A percentile compares a stretch with the other conserved stretches of the same genome.
phyloP scores from a whole-genome alignment of 192 early-diverging fungal species.

The Chytriomyces sp. region DNA sequence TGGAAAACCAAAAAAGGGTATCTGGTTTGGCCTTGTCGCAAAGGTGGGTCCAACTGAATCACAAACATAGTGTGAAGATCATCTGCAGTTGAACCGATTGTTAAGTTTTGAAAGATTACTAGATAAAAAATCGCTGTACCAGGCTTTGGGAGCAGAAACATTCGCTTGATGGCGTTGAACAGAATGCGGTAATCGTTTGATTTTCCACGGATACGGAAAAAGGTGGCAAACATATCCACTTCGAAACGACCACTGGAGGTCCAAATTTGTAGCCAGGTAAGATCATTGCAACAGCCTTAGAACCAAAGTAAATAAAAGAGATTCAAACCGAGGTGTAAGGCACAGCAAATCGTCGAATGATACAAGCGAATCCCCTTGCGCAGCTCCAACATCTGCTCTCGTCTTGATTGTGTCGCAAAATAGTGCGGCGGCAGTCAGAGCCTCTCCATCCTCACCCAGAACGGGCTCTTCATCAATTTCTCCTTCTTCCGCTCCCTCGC shows the following conservation, averaged over 20 bases:
- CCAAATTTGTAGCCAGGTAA: background rate
- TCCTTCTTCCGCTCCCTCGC: conserved; percentile 46
- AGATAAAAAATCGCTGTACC: background rate
- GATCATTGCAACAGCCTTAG: background rate
- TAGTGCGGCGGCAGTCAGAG: conserved; percentile 68
- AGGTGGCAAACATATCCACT: conserved; percentile 88
- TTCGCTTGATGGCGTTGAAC: conserved; percentile 79
- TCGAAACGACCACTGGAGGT: conserved; percentile 84
- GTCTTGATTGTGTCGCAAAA: conserved; percentile 93
- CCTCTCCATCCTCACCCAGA: conserved; percentile 70
- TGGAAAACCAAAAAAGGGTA: conserved; percentile 97
- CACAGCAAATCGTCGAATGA: conserved; percentile 88
- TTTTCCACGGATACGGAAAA: conserved; percentile 94
- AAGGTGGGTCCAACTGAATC: conserved; percentile 91
- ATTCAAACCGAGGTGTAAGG: conserved; percentile 80
- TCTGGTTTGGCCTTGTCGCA: conserved; percentile 95
- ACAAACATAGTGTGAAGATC: conserved; percentile 92
- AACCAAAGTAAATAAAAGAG: conserved; percentile 15
- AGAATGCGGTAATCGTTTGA: conserved; percentile 98
- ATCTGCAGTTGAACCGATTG: conserved; percentile 47
- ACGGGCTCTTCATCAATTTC: conserved; percentile 58
- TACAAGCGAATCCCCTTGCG: conserved; percentile 86
- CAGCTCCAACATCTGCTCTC: conserved; percentile 85
- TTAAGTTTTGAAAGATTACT: background rate
- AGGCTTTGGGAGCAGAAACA: conserved; percentile 91